A percentile compares a stretch with the other conserved stretches of the same genome.
Evolutionary conservation across 2,329 filamentous ascomycete species (phyloP).

Genomic region (Furcasterigmium sp.): DNA sequence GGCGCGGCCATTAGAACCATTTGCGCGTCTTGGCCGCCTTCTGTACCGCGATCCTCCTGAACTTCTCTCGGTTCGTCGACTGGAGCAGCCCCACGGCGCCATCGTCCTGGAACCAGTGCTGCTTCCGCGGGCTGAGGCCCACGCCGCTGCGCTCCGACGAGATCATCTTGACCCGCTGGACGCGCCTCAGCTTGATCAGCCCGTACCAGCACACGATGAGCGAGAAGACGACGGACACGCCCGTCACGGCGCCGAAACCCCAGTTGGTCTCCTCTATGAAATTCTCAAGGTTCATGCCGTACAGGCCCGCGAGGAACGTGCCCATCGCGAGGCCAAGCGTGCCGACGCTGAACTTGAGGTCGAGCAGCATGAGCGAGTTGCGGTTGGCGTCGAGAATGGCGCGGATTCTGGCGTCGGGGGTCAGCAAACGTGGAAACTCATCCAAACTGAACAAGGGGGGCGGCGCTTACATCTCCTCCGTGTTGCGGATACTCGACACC

Average conservation of each 20-base stretch:
- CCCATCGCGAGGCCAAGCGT: conserved; percentile 92
- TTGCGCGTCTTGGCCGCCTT: conserved; percentile 30
- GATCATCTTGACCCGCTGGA: conserved; percentile 85
- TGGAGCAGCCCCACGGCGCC: conserved; percentile 46
- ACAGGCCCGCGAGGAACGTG: conserved; percentile 95
- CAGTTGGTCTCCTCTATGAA: conserved; percentile 92
- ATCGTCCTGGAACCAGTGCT: conserved; percentile 41
- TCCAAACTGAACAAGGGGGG: no score
- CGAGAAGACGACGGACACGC: conserved; percentile 65
- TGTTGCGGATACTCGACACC: conserved; percentile 93
- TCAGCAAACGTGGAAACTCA: conserved; percentile 12
- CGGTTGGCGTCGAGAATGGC: conserved; percentile 97
- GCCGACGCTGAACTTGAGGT: conserved; percentile 92
- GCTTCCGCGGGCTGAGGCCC: conserved; percentile 16
- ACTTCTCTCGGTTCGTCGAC: conserved; percentile 47
- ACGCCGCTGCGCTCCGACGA: conserved; percentile 24
- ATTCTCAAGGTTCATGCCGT: conserved; percentile 99
- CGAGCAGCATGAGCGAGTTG: conserved; percentile 94
- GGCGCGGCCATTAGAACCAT: conserved; percentile 12
- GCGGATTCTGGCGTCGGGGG: conserved; percentile 64
- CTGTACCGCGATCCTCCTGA: conserved; percentile 45
- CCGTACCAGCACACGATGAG: conserved; percentile 79
- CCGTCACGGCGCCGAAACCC: conserved; percentile 75
- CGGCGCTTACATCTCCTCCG: conserved; percentile 81
- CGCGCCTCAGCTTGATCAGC: conserved; percentile 73